Evolutionary conservation across 331 rosid species (phyloP).

Genomic region (Pyrus hybrid): DNA sequence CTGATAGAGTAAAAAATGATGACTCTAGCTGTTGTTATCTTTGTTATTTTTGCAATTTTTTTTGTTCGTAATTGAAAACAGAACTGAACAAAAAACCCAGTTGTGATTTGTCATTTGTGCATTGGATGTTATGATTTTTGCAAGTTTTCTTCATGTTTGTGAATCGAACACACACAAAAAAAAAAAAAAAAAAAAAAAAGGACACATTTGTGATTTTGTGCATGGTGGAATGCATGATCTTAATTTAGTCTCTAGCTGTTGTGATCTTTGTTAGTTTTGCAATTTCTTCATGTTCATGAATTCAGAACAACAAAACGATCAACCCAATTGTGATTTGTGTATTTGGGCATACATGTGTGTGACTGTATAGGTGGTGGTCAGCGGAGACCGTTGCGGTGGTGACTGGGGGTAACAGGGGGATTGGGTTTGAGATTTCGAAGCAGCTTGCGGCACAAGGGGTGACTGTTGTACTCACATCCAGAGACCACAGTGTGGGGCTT

Average conservation of each 20-base stretch:
- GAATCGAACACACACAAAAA: too few species aligned
- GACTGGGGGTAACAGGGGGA: conserved; percentile 89
- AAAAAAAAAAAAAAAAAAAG: neutral
- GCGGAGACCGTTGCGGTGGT: conserved; percentile 83
- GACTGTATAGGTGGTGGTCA: conserved; percentile 77
- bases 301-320: neutral
- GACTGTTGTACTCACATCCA: conserved; percentile 68
- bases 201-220: neutral
- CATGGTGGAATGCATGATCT: neutral
- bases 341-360: neutral
- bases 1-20: neutral
- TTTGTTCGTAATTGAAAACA: neutral
- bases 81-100: neutral
- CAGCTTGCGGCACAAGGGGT: conserved; percentile 77
- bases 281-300: neutral
- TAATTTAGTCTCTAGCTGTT: neutral
- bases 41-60: neutral
- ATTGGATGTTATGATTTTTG: neutral
- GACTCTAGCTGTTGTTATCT: neutral
- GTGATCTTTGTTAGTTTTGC: neutral
- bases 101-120: neutral
- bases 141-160: neutral
- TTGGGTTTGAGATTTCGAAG: conserved; percentile 79
- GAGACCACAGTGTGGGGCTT: conserved; percentile 60
- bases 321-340: neutral